phyloP scores from a whole-genome alignment of 2,329 filamentous ascomycete genomes.

The Phoma sp. region DNA sequence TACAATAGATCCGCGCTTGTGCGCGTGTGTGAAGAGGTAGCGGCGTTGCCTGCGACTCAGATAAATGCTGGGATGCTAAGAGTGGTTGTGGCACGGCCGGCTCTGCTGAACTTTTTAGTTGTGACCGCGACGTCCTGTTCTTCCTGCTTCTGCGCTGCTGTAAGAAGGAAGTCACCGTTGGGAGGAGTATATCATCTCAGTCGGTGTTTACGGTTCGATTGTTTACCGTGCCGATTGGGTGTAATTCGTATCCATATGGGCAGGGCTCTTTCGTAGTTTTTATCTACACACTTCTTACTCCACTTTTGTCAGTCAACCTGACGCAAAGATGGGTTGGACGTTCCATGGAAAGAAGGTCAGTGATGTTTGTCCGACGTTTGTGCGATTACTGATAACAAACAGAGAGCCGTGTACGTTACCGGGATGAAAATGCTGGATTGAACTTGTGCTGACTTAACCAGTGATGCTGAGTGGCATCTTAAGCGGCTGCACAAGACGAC shows the following conservation, averaged over 20 bases:
- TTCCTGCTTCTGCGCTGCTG: neutral
- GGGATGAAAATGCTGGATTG: neutral
- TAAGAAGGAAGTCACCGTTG: neutral
- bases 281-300: too few relatives aligned
- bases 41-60: slow-evolving; percentile 2
- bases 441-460: slow-evolving; percentile 21
- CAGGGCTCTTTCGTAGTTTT: too few relatives aligned
- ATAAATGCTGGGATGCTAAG: slow-evolving; percentile 1
- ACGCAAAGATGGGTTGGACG: slow-evolving; percentile 37
- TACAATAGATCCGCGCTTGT: slow-evolving; percentile 6
- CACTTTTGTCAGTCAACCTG: too few relatives aligned
- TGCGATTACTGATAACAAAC: slow-evolving; percentile 9
- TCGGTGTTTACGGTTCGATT: too few relatives aligned
- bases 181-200: too few relatives aligned
- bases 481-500: slow-evolving; percentile 43
- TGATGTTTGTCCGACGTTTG: neutral
- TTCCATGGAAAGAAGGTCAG: slow-evolving; percentile 38
- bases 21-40: neutral
- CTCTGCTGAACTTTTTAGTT: neutral
- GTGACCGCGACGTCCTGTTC: neutral
- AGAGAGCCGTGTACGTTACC: slow-evolving; percentile 36
- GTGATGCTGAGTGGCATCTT: slow-evolving; percentile 46
- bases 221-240: too few relatives aligned
- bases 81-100: neutral
- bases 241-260: too few relatives aligned